Evolutionary conservation across 2,329 filamentous ascomycete species (phyloP).

Genomic region (Orbilia javanica): DNA sequence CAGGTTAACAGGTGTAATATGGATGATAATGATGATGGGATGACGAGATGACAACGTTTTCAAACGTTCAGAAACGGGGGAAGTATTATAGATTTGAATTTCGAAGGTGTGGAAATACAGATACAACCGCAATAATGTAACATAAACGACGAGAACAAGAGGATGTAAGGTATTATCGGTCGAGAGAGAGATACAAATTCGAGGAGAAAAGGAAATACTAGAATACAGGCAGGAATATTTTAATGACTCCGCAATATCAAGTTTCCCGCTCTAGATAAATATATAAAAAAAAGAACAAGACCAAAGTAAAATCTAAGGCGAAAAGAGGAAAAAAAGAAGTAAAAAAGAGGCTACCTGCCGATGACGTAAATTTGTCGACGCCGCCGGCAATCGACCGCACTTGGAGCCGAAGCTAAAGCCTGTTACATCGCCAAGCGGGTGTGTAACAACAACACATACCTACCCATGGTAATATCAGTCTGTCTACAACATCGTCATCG

Average conservation of each 20-base stretch:
- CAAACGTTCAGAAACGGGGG: background rate
- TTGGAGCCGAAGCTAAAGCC: background rate
- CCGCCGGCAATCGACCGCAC: background rate
- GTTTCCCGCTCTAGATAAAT: too few species aligned
- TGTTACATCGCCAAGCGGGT: slow-evolving; percentile 10
- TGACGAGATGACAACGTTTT: background rate
- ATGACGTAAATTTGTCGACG: slow-evolving; percentile 19
- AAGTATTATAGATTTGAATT: slow-evolving; percentile 12
- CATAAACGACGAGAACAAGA: slow-evolving; percentile 4
- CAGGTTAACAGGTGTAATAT: background rate
- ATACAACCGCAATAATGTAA: background rate
- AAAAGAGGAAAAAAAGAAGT: background rate
- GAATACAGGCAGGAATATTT: slow-evolving; percentile 10
- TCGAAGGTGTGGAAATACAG: background rate
- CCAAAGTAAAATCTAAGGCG: background rate
- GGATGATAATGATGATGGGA: background rate
- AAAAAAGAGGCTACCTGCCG: background rate
- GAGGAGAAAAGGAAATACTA: background rate
- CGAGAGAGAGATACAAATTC: background rate
- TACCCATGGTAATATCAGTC: background rate
- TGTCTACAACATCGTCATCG: too few species aligned
- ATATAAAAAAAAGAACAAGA: background rate
- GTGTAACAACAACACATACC: slow-evolving; percentile 12
- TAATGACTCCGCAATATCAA: background rate
- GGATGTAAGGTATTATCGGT: background rate